phyloP scores from a whole-genome alignment of 2,329 filamentous ascomycete species.

The Penicillium sp. region DNA sequence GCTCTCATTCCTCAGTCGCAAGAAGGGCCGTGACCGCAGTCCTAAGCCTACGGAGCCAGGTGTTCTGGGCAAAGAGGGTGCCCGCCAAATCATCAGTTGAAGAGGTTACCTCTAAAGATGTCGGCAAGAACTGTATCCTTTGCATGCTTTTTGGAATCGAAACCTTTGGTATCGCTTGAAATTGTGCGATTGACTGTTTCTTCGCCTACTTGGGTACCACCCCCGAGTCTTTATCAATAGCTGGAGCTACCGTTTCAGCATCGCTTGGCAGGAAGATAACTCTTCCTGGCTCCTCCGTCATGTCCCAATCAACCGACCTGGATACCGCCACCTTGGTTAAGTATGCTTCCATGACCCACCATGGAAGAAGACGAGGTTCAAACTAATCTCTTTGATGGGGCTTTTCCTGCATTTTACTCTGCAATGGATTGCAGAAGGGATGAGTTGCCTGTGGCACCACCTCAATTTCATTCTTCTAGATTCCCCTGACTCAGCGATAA shows the following conservation, averaged over 20 bases:
- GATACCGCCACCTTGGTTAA: not conserved
- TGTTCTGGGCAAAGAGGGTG: constrained; percentile 91
- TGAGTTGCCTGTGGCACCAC: constrained; percentile 8
- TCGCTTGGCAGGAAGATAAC: not conserved
- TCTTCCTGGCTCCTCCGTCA: not conserved
- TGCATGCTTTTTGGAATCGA: not conserved
- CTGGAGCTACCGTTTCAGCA: not conserved
- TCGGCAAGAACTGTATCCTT: not conserved
- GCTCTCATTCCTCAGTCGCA: constrained; percentile 84
- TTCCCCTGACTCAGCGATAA: constrained; percentile 23
- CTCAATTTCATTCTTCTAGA: constrained; percentile 21
- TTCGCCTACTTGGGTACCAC: not conserved
- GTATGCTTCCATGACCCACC: not conserved
- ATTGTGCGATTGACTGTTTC: not conserved
- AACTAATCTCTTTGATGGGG: not conserved
- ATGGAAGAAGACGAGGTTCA: not conserved
- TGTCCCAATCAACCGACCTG: not conserved
- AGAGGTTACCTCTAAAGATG: not conserved
- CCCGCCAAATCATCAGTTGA: constrained; percentile 75
- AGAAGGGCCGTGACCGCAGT: constrained; percentile 86
- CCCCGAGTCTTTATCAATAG: not conserved
- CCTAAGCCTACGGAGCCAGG: constrained; percentile 93
- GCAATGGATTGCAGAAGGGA: constrained; percentile 9
- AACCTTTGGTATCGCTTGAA: not conserved
- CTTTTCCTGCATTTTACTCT: not conserved